Base-by-base conservation (phyloP, 441 rosid species). In the Monsonia emarginata region DNA sequence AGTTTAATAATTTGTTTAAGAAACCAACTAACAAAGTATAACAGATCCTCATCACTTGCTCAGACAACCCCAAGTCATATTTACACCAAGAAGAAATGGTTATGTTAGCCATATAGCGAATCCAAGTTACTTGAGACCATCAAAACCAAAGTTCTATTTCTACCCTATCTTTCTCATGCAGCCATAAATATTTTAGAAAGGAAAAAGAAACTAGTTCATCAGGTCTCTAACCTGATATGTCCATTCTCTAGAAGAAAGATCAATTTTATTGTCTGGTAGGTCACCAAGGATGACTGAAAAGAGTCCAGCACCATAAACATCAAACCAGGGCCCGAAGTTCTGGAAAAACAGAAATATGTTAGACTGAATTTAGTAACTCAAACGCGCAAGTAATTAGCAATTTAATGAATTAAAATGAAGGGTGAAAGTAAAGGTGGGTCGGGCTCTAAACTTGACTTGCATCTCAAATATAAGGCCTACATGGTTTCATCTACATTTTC, bases 281-380 rank as follows among this genome's bases (percentile, higher is more conserved):
- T 65, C 78, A 61, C 68, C 36, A 24, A 87, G 65, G 13, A 67
- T 5, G 54, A 83, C 89, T 1, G 79, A 61, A 65, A 64, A 36
- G 13, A 79, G 58, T 76, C 93, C 93, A 1, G 89, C 86, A 56
- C 86, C 89, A 71, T 76, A 75, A 65, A 80, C 67, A 65, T 85
- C 93, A 56, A 87, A 87, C 85, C 85, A 83, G 3, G 87, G 86
- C 36, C 93, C 93, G 1, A 67, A 85, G 57, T 87, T 85, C 93
- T 87, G 73, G 61, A 26, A 67, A 59, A 68, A 56, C 14, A 44
- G 24, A 16, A 25, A 5, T 11, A 27, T 3, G 0, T 27, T 0
- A 27, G 62, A 58, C n/a, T 8, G 1, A 18, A 13, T 25, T 59
- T 11, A 61, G 44, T n/a, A 1, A 19, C 30, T 42, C 48, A 42